A percentile compares a stretch with the other conserved stretches of the same genome.
These are phyloP conservation scores for Gracilariopsis chorda DNA, from an alignment of 23 red algal species.

Conservation along the genomic window DNA sequence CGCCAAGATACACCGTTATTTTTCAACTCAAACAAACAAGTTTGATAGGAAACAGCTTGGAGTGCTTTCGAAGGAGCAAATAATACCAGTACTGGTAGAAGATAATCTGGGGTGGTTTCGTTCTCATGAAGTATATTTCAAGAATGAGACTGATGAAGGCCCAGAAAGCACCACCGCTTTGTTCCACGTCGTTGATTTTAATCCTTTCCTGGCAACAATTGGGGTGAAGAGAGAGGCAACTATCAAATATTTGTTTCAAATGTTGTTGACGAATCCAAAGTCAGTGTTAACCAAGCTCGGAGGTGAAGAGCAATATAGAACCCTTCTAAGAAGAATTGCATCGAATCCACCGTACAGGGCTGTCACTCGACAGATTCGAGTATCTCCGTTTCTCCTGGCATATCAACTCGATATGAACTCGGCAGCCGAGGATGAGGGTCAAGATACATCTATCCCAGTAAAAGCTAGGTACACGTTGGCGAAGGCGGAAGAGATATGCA, in stretches of 20 bases:
- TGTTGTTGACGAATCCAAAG: slow-evolving; percentile 12
- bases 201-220: slow-evolving; percentile 48
- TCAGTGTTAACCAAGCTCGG: slow-evolving; percentile 31
- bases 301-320: slow-evolving; percentile 7
- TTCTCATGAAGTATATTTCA: slow-evolving; percentile 34
- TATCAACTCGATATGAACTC: neutral
- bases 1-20: neutral
- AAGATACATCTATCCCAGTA: neutral
- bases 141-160: neutral
- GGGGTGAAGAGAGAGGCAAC: slow-evolving; percentile 37
- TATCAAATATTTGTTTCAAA: slow-evolving; percentile 9
- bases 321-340: slow-evolving; percentile 35
- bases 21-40: slow-evolving; percentile 25
- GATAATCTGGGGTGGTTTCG: slow-evolving; percentile 20
- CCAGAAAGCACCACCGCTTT: neutral
- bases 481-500: slow-evolving; percentile 45
- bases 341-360: neutral
- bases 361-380: neutral
- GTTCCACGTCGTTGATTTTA: slow-evolving; percentile 6
- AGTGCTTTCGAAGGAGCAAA: neutral
- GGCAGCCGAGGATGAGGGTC: neutral
- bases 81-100: slow-evolving; percentile 13
- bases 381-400: slow-evolving; percentile 30
- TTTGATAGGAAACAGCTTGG: neutral
- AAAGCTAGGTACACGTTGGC: slow-evolving; percentile 21